phyloP scores from a whole-genome alignment of 2,329 filamentous ascomycete genomes.

The Huntiella bhutanensis region DNA sequence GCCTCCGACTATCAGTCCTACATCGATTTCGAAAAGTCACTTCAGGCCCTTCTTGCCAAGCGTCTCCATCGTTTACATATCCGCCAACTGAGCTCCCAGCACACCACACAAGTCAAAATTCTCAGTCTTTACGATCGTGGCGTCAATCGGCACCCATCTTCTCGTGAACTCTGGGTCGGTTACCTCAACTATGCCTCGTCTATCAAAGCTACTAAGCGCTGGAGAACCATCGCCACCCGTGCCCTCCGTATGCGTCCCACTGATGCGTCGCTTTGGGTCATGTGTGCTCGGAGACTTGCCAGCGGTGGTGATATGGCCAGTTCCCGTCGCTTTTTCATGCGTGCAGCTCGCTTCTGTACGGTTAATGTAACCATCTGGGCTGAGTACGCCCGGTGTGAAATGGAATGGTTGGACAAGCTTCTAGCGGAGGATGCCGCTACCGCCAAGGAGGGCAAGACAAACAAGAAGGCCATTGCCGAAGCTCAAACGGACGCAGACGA shows the following conservation, averaged over 20 bases:
- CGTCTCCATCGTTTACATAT: constrained; percentile 66
- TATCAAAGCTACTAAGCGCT: constrained; percentile 45
- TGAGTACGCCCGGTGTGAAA: constrained; percentile 78
- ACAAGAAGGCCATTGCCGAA: constrained; percentile 31
- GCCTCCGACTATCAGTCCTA: constrained; percentile 71
- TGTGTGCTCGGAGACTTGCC: constrained; percentile 63
- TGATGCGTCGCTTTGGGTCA: constrained; percentile 68
- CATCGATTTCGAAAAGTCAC: constrained; percentile 49
- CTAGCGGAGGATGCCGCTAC: constrained; percentile 25
- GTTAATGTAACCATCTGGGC: constrained; percentile 58
- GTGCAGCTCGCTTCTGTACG: constrained; percentile 78
- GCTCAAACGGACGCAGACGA: constrained; percentile 31
- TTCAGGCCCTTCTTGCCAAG: constrained; percentile 63
- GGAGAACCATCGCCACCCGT: constrained; percentile 43
- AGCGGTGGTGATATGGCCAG: constrained; percentile 70
- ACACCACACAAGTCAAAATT: constrained; percentile 62
- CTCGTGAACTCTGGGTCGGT: constrained; percentile 67
- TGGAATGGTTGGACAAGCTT: constrained; percentile 76
- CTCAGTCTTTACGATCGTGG: constrained; percentile 80
- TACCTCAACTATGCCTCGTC: constrained; percentile 68
- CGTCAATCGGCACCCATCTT: constrained; percentile 66
- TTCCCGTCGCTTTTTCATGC: constrained; percentile 68
- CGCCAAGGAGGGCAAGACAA: constrained; percentile 42
- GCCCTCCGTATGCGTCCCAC: constrained; percentile 73
- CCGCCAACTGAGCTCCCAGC: constrained; percentile 42